phyloP scores from a whole-genome alignment of 228 moss, liverwort and hornwort species.

The Sphagnum fallax region DNA sequence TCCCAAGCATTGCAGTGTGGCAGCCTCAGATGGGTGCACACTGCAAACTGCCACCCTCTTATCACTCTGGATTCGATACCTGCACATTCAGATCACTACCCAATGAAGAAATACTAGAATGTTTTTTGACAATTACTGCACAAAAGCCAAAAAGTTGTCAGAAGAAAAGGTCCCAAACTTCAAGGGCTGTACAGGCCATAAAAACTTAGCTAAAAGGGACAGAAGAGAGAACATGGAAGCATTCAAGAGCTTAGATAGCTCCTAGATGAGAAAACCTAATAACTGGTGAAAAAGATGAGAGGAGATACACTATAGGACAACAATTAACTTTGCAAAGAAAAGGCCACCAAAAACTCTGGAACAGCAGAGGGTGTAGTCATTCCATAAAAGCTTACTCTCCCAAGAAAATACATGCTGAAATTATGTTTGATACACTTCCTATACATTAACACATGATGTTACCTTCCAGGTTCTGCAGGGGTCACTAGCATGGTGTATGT shows the following conservation, averaged over 20 bases:
- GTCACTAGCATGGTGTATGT: neutral
- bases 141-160: neutral
- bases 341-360: too few species aligned
- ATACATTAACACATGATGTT: neutral
- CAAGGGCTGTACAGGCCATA: too few species aligned
- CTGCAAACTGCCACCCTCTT: conserved; percentile 89
- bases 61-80: conserved; percentile 86
- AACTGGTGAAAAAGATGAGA: too few species aligned
- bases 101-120: neutral
- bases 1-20: conserved; percentile 93
- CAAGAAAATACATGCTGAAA: neutral
- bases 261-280: neutral
- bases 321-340: too few species aligned
- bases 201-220: conserved; percentile 7
- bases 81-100: conserved; percentile 18
- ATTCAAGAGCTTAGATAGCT: neutral
- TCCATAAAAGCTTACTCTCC: neutral
- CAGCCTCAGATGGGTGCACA: conserved; percentile 88
- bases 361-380: too few species aligned
- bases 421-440: neutral
- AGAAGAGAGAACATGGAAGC: neutral
- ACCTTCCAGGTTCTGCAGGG: neutral
- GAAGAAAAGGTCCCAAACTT: conserved; percentile 1
- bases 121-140: neutral
- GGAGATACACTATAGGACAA: too few species aligned